Conservation (phyloP, 2,329 filamentous ascomycete genomes). For the Trichophyton simii region DNA sequence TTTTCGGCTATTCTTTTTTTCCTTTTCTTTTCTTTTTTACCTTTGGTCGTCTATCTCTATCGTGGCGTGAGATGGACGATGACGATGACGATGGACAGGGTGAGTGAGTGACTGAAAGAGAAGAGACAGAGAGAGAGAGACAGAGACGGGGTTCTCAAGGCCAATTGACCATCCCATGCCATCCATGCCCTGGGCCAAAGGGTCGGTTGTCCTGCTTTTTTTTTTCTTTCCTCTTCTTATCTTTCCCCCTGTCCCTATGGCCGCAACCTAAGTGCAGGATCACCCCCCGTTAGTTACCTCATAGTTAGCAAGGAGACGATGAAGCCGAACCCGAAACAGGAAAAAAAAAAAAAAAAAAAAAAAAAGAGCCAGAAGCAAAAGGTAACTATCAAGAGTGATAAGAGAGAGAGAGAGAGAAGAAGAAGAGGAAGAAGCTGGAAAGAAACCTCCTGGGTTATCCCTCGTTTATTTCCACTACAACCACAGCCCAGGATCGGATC, state of each 20-base stretch:
- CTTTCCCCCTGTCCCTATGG: neutral
- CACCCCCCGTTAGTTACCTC: neutral
- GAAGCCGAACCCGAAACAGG: neutral
- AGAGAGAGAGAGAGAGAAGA: neutral
- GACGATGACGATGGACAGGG: neutral
- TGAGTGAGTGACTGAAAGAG: neutral
- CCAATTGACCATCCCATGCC: neutral
- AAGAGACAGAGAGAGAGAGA: neutral
- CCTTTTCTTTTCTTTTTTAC: neutral
- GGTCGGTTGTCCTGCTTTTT: neutral
- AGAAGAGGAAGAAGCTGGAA: no score
- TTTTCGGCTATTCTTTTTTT: neutral
- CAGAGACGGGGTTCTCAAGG: neutral
- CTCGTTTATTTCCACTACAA: neutral
- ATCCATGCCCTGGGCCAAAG: no score
- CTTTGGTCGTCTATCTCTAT: neutral
- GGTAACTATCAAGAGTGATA: neutral
- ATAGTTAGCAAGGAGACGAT: neutral
- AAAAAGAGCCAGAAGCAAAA: no score
- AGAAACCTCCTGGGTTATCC: no score
- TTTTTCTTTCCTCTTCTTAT: neutral
- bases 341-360: neutral
- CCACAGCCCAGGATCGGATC: neutral
- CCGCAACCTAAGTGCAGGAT: neutral
- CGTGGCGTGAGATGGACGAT: neutral